Evolutionary conservation across 192 early-diverging fungal species (phyloP).

Genomic region (Martensiomyces pterosporus): DNA sequence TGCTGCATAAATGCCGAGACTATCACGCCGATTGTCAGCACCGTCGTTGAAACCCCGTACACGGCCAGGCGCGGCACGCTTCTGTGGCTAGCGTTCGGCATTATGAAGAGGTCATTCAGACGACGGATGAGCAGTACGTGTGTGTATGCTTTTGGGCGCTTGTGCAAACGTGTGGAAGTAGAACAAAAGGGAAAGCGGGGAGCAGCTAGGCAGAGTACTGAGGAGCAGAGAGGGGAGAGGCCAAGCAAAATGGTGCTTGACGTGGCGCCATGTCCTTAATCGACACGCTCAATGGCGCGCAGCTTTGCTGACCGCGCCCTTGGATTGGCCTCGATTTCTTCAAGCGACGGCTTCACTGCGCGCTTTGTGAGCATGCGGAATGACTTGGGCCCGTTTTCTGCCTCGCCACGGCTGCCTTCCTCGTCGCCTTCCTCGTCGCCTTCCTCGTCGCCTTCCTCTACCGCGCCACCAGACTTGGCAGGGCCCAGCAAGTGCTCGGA

Average conservation of each 20-base stretch:
- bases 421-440: not conserved
- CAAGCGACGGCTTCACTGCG: constrained; percentile 41
- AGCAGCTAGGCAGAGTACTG: not conserved
- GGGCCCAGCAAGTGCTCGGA: no score
- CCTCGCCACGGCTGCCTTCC: constrained; percentile 1
- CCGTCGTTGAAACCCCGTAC: constrained; percentile 65
- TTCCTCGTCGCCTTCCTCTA: not conserved
- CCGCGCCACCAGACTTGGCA: no score
- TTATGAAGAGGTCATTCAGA: constrained; percentile 8
- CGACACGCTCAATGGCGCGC: constrained; percentile 26
- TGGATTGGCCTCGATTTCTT: constrained; percentile 57
- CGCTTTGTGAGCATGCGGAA: constrained; percentile 28
- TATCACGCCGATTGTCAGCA: constrained; percentile 61
- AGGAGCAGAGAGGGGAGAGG: not conserved
- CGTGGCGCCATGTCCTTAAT: constrained; percentile 14
- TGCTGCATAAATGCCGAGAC: constrained; percentile 62
- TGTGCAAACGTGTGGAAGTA: no score
- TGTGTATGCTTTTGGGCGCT: no score
- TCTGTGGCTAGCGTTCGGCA: constrained; percentile 25
- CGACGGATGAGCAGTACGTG: no score
- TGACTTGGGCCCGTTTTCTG: no score
- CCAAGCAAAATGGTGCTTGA: no score
- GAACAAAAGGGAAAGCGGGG: not conserved
- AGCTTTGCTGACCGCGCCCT: constrained; percentile 57
- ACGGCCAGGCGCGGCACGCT: constrained; percentile 55